Percentiles rank a stretch among this genome's conserved stretches.
These are phyloP conservation scores for Lasiodiplodia theobromae DNA, from an alignment of 2,329 filamentous ascomycete species.

Conservation along the genomic window DNA sequence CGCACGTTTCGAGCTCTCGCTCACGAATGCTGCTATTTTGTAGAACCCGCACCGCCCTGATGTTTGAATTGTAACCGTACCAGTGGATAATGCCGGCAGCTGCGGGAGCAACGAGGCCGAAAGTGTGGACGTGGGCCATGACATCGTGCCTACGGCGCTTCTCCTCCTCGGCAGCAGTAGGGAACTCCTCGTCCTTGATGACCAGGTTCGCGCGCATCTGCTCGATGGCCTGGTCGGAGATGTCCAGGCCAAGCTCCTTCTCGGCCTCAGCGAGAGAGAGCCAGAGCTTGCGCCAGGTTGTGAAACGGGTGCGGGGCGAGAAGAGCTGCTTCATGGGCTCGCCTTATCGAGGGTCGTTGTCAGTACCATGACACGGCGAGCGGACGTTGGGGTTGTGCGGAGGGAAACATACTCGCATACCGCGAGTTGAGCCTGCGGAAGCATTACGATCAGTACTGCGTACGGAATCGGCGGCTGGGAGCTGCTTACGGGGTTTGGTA, in stretches of 20 bases:
- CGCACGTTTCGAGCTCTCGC: not conserved
- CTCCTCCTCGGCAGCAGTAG: constrained; percentile 56
- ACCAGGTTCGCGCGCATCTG: constrained; percentile 55
- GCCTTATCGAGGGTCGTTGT: constrained; percentile 16
- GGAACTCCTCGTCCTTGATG: constrained; percentile 58
- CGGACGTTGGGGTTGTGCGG: not conserved
- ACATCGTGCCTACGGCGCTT: constrained; percentile 65
- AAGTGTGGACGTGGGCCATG: constrained; percentile 75
- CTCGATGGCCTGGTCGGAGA: constrained; percentile 68
- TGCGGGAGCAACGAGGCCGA: constrained; percentile 74
- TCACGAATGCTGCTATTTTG: not conserved
- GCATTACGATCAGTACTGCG: not conserved
- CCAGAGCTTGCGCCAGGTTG: constrained; percentile 87
- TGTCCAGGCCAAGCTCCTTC: constrained; percentile 79
- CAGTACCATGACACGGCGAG: constrained; percentile 6
- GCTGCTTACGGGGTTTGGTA: constrained; percentile 29
- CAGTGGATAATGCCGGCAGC: constrained; percentile 86
- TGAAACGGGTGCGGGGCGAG: constrained; percentile 75
- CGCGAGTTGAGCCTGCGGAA: constrained; percentile 29
- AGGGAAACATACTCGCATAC: constrained; percentile 28
- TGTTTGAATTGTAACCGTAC: constrained; percentile 48
- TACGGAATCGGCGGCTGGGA: not conserved
- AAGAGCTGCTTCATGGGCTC: constrained; percentile 70
- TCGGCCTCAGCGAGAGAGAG: constrained; percentile 82
- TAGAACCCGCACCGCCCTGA: not conserved